These are phyloP conservation scores for Termitomyces sp. DNA, from an alignment of 768 basidiomycete genomes.

Conservation along the genomic window DNA sequence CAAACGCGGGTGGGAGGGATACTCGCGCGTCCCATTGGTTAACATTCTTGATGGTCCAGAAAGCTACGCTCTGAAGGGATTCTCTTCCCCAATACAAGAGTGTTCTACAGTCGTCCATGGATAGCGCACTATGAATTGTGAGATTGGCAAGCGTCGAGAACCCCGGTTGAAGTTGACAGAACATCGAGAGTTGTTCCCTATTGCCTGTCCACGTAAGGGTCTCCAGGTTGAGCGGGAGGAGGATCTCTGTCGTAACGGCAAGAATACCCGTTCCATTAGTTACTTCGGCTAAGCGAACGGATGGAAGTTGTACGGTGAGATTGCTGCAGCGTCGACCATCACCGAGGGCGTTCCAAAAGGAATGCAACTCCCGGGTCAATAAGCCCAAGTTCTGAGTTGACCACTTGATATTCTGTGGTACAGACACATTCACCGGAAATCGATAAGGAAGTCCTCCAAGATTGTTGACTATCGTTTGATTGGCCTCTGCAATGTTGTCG, in stretches of 20 bases:
- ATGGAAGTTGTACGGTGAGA: background rate
- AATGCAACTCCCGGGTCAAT: background rate
- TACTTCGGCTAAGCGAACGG: background rate
- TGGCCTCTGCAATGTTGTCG: background rate
- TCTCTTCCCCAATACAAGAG: background rate
- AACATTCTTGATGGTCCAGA: background rate
- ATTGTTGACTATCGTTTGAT: background rate
- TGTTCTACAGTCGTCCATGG: background rate
- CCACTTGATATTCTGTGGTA: background rate
- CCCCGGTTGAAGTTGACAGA: background rate
- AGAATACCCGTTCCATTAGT: background rate
- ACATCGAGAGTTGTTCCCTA: background rate
- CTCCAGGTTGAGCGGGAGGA: background rate
- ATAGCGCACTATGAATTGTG: background rate
- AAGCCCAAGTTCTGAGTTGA: background rate
- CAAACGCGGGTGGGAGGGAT: background rate
- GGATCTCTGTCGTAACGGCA: background rate
- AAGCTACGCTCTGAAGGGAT: background rate
- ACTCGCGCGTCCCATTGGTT: background rate
- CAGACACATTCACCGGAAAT: background rate
- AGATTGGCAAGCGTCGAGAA: background rate
- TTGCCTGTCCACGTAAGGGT: background rate
- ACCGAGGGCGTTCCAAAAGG: background rate
- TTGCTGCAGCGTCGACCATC: background rate
- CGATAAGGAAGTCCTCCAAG: background rate